Evolutionary conservation across 805 yeast species (phyloP).

Genomic region (Ogataea populi-albae): DNA sequence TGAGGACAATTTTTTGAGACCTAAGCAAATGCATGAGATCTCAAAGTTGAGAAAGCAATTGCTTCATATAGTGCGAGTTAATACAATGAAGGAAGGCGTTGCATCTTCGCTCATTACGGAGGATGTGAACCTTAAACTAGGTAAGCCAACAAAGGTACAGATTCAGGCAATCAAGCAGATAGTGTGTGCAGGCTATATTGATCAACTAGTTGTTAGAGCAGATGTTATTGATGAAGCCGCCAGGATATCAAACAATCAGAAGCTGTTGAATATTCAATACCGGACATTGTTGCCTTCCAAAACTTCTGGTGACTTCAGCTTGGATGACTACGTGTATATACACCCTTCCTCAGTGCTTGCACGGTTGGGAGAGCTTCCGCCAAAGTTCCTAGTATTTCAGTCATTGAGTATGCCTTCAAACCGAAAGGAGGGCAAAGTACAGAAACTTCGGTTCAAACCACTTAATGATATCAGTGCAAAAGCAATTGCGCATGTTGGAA

Average conservation of each 20-base stretch:
- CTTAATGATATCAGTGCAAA: slow-evolving; percentile 72
- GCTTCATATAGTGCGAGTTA: slow-evolving; percentile 65
- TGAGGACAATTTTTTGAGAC: slow-evolving; percentile 62
- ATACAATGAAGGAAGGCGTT: slow-evolving; percentile 57
- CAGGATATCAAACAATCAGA: slow-evolving; percentile 53
- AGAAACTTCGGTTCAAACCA: slow-evolving; percentile 63
- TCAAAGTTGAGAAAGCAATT: slow-evolving; percentile 77
- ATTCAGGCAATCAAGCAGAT: slow-evolving; percentile 82
- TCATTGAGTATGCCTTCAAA: slow-evolving; percentile 56
- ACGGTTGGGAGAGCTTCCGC: slow-evolving; percentile 66
- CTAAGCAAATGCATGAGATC: slow-evolving; percentile 83
- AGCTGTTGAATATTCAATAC: slow-evolving; percentile 62
- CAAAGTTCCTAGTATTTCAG: slow-evolving; percentile 72
- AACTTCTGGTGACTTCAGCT: slow-evolving; percentile 33
- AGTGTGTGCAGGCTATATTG: slow-evolving; percentile 88
- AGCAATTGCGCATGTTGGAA: slow-evolving; percentile 76
- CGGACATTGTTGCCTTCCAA: slow-evolving; percentile 48
- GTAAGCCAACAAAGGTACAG: slow-evolving; percentile 67
- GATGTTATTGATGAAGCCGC: slow-evolving; percentile 68
- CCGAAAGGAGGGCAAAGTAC: slow-evolving; percentile 39
- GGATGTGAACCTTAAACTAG: slow-evolving; percentile 48
- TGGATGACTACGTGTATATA: slow-evolving; percentile 63
- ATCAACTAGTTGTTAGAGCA: slow-evolving; percentile 83
- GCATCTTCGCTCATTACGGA: slow-evolving; percentile 43
- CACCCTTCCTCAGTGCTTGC: slow-evolving; percentile 75